These are phyloP conservation scores for Hypoxylon sp. DNA, from an alignment of 2,329 filamentous ascomycete species.

Conservation along the genomic window DNA sequence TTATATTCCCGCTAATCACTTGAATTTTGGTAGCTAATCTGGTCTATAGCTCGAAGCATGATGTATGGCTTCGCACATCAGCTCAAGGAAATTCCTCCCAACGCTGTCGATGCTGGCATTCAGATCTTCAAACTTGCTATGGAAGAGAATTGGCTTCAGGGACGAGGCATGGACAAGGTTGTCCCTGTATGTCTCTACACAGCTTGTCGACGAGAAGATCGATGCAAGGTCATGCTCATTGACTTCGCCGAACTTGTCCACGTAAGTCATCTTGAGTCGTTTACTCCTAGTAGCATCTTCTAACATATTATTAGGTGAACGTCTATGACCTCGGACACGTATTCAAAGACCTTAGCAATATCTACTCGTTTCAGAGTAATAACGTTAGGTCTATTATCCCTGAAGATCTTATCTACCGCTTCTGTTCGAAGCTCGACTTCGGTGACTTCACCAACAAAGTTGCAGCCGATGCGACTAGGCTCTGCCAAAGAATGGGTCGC, in stretches of 20 bases:
- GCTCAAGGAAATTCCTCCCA: constrained; percentile 65
- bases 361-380: constrained; percentile 71
- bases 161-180: constrained; percentile 84
- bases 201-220: constrained; percentile 79
- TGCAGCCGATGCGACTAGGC: constrained; percentile 84
- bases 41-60: constrained; percentile 55
- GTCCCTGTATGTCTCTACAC: constrained; percentile 92
- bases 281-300: too few species aligned
- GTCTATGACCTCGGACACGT: constrained; percentile 91
- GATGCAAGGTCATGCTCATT: constrained; percentile 91
- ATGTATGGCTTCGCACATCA: constrained; percentile 70
- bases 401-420: constrained; percentile 90
- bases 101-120: constrained; percentile 70
- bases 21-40: constrained; percentile 39
- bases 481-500: constrained; percentile 90
- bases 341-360: constrained; percentile 83
- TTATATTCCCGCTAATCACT: neutral
- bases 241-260: constrained; percentile 86
- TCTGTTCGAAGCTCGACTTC: constrained; percentile 92
- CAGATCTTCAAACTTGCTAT: constrained; percentile 81
- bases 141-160: constrained; percentile 81
- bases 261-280: constrained; percentile 37
- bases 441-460: constrained; percentile 82
- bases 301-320: constrained; percentile 65
- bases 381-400: constrained; percentile 75